Evolutionary conservation across 1,139 yeast species (phyloP).

Genomic region (Lodderomyces margitis): DNA sequence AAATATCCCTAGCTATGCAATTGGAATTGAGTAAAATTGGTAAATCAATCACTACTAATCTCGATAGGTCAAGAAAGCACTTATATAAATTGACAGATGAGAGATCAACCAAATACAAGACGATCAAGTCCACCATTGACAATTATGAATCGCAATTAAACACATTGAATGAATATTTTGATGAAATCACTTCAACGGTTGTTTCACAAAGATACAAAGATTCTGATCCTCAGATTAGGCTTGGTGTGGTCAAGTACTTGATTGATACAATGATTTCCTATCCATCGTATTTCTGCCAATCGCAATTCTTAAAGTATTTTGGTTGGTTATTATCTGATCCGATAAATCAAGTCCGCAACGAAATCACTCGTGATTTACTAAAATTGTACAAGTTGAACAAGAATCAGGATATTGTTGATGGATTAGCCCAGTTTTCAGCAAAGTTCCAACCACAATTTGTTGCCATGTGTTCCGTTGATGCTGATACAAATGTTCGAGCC

Average conservation of each 20-base stretch:
- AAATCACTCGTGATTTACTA: conserved; percentile 58
- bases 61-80: conserved; percentile 47
- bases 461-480: conserved; percentile 48
- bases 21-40: conserved; percentile 55
- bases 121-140: conserved; percentile 46
- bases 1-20: conserved; percentile 58
- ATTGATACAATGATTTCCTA: conserved; percentile 67
- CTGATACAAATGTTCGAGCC: conserved; percentile 46
- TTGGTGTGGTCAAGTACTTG: conserved; percentile 61
- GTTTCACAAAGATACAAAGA: conserved; percentile 82
- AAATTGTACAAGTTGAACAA: conserved; percentile 40
- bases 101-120: conserved; percentile 32
- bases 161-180: conserved; percentile 54
- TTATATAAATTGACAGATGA: conserved; percentile 26
- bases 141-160: conserved; percentile 52
- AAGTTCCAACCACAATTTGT: conserved; percentile 63
- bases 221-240: conserved; percentile 68
- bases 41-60: conserved; percentile 40
- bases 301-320: conserved; percentile 67
- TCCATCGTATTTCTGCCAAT: conserved; percentile 72
- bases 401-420: conserved; percentile 19
- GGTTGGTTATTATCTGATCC: conserved; percentile 86
- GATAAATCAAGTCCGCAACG: conserved; percentile 57
- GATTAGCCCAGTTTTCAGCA: conserved; percentile 64
- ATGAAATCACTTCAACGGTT: conserved; percentile 64